phyloP scores from a whole-genome alignment of 225 moss, liverwort and hornwort species.

The Physcomitrium patens region DNA sequence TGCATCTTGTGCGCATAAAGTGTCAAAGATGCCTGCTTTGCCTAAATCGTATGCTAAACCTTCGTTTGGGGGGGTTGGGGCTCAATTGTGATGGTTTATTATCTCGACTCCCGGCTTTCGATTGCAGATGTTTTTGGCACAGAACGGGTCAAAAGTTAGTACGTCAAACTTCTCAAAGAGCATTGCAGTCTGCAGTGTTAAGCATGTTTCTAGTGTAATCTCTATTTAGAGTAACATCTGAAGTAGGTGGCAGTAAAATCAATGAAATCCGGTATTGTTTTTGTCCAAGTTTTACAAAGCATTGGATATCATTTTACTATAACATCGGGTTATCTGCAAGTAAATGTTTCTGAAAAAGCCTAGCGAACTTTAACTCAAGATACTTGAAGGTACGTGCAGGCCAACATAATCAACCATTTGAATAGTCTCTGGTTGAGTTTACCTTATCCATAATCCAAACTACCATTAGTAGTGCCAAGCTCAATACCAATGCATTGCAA shows the following conservation, averaged over 20 bases:
- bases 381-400: too few relatives aligned
- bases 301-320: too few relatives aligned
- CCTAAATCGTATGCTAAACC: background rate
- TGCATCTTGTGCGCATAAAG: slow-evolving; percentile 10
- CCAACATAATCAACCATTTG: too few relatives aligned
- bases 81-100: too few relatives aligned
- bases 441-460: too few relatives aligned
- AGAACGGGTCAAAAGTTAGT: background rate
- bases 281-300: background rate
- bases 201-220: background rate
- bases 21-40: background rate
- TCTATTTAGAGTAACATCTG: background rate
- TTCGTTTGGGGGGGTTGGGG: background rate
- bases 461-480: too few relatives aligned
- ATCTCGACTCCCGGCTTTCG: too few relatives aligned
- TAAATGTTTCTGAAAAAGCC: too few relatives aligned
- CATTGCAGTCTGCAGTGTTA: background rate
- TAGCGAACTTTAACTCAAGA: too few relatives aligned
- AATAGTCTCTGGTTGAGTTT: too few relatives aligned
- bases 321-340: too few relatives aligned
- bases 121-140: background rate
- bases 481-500: too few relatives aligned
- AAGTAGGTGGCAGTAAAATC: background rate
- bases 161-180: background rate
- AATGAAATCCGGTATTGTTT: background rate